These are phyloP conservation scores for Silybum marianum DNA, from an alignment of 129 eudicot species.

Conservation along the genomic window DNA sequence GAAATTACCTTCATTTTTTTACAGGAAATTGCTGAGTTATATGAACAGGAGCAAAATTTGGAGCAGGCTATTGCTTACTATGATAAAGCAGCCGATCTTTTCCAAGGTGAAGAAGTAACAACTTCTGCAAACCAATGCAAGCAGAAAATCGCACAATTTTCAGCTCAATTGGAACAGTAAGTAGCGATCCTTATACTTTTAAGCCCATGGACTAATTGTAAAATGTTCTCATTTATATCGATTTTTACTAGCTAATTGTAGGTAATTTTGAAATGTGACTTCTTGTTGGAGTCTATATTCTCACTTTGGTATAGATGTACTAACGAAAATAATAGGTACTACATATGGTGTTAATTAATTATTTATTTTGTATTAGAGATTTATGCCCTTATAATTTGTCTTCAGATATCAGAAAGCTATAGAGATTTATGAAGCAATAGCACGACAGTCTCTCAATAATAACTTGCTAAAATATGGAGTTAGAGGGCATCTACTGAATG, in stretches of 20 bases:
- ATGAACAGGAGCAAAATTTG: slow-evolving; percentile 72
- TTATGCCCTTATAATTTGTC: background rate
- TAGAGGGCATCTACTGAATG: slow-evolving; percentile 59
- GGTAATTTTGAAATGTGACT: background rate
- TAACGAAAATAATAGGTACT: background rate
- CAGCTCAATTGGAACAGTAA: slow-evolving; percentile 73
- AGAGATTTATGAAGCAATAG: slow-evolving; percentile 55
- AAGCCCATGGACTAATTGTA: background rate
- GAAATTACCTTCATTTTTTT: slow-evolving; percentile 10
- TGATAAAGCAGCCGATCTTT: slow-evolving; percentile 72
- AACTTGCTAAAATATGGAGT: slow-evolving; percentile 56
- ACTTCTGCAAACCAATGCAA: slow-evolving; percentile 79
- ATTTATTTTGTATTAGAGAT: too few species aligned
- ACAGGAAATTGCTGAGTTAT: slow-evolving; percentile 87
- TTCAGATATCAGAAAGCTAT: slow-evolving; percentile 47
- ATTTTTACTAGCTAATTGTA: background rate
- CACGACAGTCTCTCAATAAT: slow-evolving; percentile 50
- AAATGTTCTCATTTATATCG: background rate
- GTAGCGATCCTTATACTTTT: slow-evolving; percentile 14
- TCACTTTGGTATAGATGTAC: background rate
- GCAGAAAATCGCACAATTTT: slow-evolving; percentile 73
- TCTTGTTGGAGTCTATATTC: background rate
- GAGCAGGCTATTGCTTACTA: slow-evolving; percentile 61
- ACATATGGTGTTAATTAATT: background rate
- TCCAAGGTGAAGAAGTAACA: slow-evolving; percentile 69